Base-by-base conservation (phyloP, 164 flowering plant species). In the Litsea cubeba region DNA sequence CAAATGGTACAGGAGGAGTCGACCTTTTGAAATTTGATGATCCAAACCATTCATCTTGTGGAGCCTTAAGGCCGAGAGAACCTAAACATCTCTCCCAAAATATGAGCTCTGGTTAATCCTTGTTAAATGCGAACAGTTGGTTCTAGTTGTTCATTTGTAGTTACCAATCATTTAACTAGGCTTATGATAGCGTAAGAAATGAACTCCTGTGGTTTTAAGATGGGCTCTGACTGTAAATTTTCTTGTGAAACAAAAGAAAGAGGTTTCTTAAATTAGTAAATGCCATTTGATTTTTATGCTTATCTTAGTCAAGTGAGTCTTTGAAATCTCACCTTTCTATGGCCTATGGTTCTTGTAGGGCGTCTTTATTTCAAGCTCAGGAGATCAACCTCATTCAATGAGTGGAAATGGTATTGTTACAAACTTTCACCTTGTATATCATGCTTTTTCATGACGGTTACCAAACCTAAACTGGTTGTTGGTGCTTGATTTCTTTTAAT, bases 361-460 rank as follows among this genome's bases (percentile, higher is more conserved):
- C 3, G 85, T 91, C 72, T 93, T 93, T 76, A 90, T 93, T 79
- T 91, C 98, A 73, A 86, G 90, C 79, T 81, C 94, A 20, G 93
- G 96, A 75, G 98, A 93, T 68, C 98, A 91, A 74, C 69, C 96
- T 67, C 96, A 93, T 82, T 82, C 94, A 64, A 84, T 81, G 81
- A 85, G 90, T 78, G 96, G 94, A 81, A 93, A 90, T 86, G 96
- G 98, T 93, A 89, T 75, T 35, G 68, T 24, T 70, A 62, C 71
- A 70, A 14, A 14, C 35, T 18, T 28, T 62, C 10, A 62, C 25
- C 65, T n/a, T 20, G 58, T 62, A 23, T 17, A 14, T 51, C 14
- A 51, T 12, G 58, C 18, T 17, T 17, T 15, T 51, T 51, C 17
- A 17, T 3, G 5, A 51, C 58, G 5, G 18, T 12, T 51, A 51